phyloP scores from a whole-genome alignment of 2,329 filamentous ascomycete species.

The Colletotrichum echinochloae region DNA sequence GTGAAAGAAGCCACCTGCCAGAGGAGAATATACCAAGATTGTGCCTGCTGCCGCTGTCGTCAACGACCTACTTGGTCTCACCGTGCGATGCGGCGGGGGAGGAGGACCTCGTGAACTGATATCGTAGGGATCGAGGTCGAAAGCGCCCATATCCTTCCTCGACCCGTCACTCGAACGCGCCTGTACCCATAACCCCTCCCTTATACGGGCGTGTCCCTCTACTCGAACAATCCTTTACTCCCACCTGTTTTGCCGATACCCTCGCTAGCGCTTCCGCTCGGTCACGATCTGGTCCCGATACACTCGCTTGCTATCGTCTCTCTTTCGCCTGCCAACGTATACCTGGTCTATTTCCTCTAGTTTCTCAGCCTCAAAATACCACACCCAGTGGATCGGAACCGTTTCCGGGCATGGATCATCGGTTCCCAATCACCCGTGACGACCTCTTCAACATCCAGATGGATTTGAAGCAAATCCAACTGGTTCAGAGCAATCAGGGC shows the following conservation, averaged over 20 bases:
- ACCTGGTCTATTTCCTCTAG: neutral
- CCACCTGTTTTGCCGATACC: slow-evolving; percentile 24
- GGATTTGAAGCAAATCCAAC: slow-evolving; percentile 76
- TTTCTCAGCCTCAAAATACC: slow-evolving; percentile 30
- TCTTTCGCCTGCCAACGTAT: slow-evolving; percentile 16
- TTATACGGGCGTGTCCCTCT: slow-evolving; percentile 2
- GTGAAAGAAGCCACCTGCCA: slow-evolving; percentile 8
- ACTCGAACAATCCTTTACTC: slow-evolving; percentile 15
- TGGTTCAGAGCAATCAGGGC: slow-evolving; percentile 71
- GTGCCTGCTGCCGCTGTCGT: slow-evolving; percentile 39
- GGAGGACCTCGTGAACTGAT: slow-evolving; percentile 54
- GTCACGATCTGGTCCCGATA: slow-evolving; percentile 12
- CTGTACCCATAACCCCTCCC: neutral
- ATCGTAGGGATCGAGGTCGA: slow-evolving; percentile 50
- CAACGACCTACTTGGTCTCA: slow-evolving; percentile 43
- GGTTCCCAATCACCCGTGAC: slow-evolving; percentile 70
- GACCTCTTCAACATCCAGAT: slow-evolving; percentile 77
- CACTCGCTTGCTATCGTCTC: slow-evolving; percentile 29
- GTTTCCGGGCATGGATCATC: slow-evolving; percentile 70
- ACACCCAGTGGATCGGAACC: slow-evolving; percentile 30
- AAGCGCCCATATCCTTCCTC: slow-evolving; percentile 41
- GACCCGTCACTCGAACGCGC: slow-evolving; percentile 29
- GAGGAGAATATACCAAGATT: slow-evolving; percentile 37
- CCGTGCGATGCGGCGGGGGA: slow-evolving; percentile 60
- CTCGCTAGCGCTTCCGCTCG: slow-evolving; percentile 10